Base-by-base conservation (phyloP, 352 stramenopile species). In the Phytopythium helicoides region DNA sequence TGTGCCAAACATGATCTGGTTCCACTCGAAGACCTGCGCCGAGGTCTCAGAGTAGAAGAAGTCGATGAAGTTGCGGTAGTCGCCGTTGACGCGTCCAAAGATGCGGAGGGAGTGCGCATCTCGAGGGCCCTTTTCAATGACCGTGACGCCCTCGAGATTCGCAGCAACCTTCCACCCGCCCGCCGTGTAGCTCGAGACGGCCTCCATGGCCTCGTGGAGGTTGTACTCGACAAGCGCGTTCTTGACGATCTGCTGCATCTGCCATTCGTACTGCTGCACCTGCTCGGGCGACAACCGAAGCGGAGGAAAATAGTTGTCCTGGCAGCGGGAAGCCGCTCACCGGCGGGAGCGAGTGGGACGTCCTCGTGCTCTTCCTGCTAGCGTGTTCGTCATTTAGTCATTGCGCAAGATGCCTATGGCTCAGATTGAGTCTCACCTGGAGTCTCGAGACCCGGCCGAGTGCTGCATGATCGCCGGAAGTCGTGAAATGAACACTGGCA, bases 61-160 rank as follows among this genome's bases (percentile, higher is more conserved):
- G 41, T 86, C 74, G 62, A 89, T 65, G 45, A 81, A 71, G 44
- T 86, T 72, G 31, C 66, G 61, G 58, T 81, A 89, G 58, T 89
- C 67, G 22, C 73, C 67, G 19, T 56, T 58, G 38, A 87, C 53
- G 26, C 70, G 63, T 4, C 76, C 78, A 47, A 86, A 85, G 50
- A 87, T 66, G 31, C 78, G 78, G 52, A 59, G 80, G 47, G 73
- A 58, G 34, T 65, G 59, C 3, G 50, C 50, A 10, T 52, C 22
- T 8, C 47, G 45, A 55, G 58, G 56, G 11, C 55, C 52, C 9
- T 48, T 58, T 36, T 56, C 39, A n/a, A 72, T 48, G 8, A 62
- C 54, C 16, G 59, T 69, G 62, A 75, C 62, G 23, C 56, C 58
- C 19, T 46, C 62, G 3, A 62, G 62, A 14, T 41, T 56, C 36